These are phyloP conservation scores for Magnusiomyces ingens DNA, from an alignment of 1,139 yeast genomes.

Conservation along the genomic window DNA sequence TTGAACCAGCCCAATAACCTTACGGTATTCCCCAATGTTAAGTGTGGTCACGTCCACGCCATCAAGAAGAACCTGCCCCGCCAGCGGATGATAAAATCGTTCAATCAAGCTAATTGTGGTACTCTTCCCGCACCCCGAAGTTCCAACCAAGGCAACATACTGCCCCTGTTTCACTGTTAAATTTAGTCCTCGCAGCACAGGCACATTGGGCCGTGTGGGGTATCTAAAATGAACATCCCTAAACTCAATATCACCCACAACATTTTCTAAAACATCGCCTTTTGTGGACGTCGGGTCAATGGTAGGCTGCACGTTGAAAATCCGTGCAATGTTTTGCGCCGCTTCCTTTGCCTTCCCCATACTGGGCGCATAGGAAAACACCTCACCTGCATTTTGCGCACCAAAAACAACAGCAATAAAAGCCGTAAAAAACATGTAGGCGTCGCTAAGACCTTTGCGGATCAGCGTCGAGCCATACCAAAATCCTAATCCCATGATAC, in stretches of 20 bases:
- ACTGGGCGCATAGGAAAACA: constrained; percentile 84
- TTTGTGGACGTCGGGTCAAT: constrained; percentile 47
- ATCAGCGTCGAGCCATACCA: constrained; percentile 36
- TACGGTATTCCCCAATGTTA: constrained; percentile 64
- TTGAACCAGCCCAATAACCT: constrained; percentile 68
- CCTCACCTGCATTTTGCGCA: constrained; percentile 77
- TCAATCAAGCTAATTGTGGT: constrained; percentile 79
- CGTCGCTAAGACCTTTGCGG: constrained; percentile 22
- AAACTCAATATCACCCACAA: constrained; percentile 55
- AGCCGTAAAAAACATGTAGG: constrained; percentile 32
- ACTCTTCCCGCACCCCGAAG: constrained; percentile 92
- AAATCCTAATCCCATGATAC: constrained; percentile 36
- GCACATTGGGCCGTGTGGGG: constrained; percentile 73
- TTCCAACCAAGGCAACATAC: constrained; percentile 88
- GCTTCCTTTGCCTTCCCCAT: constrained; percentile 45
- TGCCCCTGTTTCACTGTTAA: constrained; percentile 71
- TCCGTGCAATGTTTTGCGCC: constrained; percentile 70
- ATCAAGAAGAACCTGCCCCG: constrained; percentile 62
- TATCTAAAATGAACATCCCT: constrained; percentile 63
- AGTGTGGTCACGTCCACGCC: constrained; percentile 63
- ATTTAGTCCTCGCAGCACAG: constrained; percentile 61
- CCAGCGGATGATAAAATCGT: constrained; percentile 68
- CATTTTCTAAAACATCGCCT: constrained; percentile 42
- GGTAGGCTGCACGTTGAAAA: constrained; percentile 57
- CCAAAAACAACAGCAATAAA: constrained; percentile 61